Conservation (phyloP, 2,329 filamentous ascomycete species). For the Alternaria alternata region DNA sequence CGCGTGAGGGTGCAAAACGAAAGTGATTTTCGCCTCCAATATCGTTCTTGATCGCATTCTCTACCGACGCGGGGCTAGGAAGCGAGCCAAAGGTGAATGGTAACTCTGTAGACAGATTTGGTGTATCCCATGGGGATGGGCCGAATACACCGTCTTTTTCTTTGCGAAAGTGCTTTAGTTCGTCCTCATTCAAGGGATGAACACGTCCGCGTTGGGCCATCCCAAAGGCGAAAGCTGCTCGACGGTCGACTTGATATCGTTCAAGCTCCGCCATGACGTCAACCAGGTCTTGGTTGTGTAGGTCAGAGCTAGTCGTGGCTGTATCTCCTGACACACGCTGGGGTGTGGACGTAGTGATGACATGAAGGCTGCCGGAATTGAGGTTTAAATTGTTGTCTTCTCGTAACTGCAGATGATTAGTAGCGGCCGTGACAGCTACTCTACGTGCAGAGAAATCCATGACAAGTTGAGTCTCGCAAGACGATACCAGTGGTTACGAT, state of each 20-base stretch:
- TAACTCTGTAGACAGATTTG: constrained; percentile 6
- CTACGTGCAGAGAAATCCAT: neutral
- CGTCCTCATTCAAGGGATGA: constrained; percentile 14
- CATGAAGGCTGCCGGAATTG: neutral
- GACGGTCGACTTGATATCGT: constrained; percentile 7
- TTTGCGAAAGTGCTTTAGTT: constrained; percentile 9
- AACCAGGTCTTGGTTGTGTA: constrained; percentile 18
- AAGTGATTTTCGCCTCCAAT: constrained; percentile 15
- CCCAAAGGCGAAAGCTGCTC: neutral
- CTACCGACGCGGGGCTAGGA: constrained; percentile 2
- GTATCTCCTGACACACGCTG: no score
- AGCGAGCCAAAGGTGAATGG: constrained; percentile 3
- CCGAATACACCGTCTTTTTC: constrained; percentile 2
- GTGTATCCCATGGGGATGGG: constrained; percentile 8
- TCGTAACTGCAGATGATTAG: constrained; percentile 2
- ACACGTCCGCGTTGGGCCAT: constrained; percentile 5
- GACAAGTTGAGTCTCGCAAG: neutral
- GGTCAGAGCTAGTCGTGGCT: neutral
- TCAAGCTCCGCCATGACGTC: constrained; percentile 22
- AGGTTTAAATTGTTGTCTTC: neutral
- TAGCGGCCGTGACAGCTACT: neutral
- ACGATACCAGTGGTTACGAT: neutral
- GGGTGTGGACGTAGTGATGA: neutral
- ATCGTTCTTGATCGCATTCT: constrained; percentile 10
- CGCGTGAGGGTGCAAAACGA: constrained; percentile 12